These are phyloP conservation scores for Stagonosporopsis vannaccii DNA, from an alignment of 2,329 filamentous ascomycete species.

Conservation along the genomic window DNA sequence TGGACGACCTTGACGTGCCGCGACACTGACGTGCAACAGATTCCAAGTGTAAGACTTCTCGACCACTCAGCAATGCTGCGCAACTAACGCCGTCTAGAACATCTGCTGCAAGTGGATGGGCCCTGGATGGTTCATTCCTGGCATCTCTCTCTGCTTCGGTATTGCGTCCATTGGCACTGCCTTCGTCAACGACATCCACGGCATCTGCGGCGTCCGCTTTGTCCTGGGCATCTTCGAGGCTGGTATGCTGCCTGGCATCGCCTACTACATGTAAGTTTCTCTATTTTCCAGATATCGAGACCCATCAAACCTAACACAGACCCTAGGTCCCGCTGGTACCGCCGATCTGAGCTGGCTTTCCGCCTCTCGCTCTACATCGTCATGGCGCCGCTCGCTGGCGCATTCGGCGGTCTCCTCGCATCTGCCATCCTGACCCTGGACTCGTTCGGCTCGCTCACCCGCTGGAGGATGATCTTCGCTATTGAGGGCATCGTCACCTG, in stretches of 20 bases:
- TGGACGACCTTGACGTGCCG: constrained; percentile 53
- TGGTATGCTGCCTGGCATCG: constrained; percentile 72
- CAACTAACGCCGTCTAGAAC: neutral
- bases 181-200: constrained; percentile 65
- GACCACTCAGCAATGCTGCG: neutral
- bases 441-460: constrained; percentile 62
- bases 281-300: neutral
- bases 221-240: constrained; percentile 72
- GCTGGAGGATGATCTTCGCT: constrained; percentile 75
- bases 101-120: constrained; percentile 70
- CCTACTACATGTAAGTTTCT: constrained; percentile 67
- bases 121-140: constrained; percentile 74
- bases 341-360: constrained; percentile 72
- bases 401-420: constrained; percentile 72
- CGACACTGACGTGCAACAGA: constrained; percentile 60
- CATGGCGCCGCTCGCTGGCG: constrained; percentile 73
- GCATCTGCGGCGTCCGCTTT: constrained; percentile 69
- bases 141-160: constrained; percentile 68
- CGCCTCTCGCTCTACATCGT: constrained; percentile 73
- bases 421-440: constrained; percentile 68
- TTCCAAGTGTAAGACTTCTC: constrained; percentile 54
- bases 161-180: constrained; percentile 69
- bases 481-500: constrained; percentile 73
- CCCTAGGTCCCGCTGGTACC: constrained; percentile 70
- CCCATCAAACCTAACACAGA: neutral